phyloP scores from a whole-genome alignment of 2,329 filamentous ascomycete genomes.

The Grosmannia penicillata region DNA sequence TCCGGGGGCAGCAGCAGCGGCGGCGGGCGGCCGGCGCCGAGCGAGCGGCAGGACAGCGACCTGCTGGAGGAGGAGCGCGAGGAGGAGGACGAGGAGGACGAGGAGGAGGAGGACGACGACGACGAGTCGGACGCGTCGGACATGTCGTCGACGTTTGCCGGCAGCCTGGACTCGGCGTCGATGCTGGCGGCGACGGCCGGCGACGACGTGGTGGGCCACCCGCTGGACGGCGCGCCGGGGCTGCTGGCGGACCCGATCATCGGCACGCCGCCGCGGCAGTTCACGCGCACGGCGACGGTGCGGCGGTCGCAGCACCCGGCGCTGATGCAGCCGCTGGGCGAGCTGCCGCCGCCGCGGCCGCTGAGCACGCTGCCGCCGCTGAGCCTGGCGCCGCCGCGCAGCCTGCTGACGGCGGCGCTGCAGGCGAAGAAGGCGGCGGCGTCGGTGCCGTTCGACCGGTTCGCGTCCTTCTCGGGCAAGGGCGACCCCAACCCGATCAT shows the following conservation, averaged over 20 bases:
- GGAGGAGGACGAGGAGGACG: slow-evolving; percentile 30
- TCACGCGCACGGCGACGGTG: slow-evolving; percentile 47
- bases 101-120: slow-evolving; percentile 26
- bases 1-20: neutral
- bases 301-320: slow-evolving; percentile 35
- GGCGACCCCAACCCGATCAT: slow-evolving; percentile 63
- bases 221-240: slow-evolving; percentile 35
- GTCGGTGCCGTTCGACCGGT: slow-evolving; percentile 59
- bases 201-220: slow-evolving; percentile 42
- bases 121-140: slow-evolving; percentile 48
- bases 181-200: slow-evolving; percentile 29
- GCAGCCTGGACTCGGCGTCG: slow-evolving; percentile 55
- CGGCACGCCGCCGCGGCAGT: slow-evolving; percentile 47
- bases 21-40: slow-evolving; percentile 16
- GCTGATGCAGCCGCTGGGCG: slow-evolving; percentile 39
- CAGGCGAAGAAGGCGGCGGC: slow-evolving; percentile 57
- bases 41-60: slow-evolving; percentile 31
- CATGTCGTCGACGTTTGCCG: slow-evolving; percentile 49
- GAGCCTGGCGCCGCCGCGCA: slow-evolving; percentile 55
- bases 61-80: slow-evolving; percentile 26
- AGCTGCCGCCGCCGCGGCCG: slow-evolving; percentile 56
- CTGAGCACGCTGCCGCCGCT: slow-evolving; percentile 46
- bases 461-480: slow-evolving; percentile 62
- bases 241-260: slow-evolving; percentile 39
- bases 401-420: slow-evolving; percentile 55